Evolutionary conservation across 1,284 basidiomycete species (phyloP), one percentile per base, ranked within the genome.

Genomic region (Thelephora terrestris): DNA sequence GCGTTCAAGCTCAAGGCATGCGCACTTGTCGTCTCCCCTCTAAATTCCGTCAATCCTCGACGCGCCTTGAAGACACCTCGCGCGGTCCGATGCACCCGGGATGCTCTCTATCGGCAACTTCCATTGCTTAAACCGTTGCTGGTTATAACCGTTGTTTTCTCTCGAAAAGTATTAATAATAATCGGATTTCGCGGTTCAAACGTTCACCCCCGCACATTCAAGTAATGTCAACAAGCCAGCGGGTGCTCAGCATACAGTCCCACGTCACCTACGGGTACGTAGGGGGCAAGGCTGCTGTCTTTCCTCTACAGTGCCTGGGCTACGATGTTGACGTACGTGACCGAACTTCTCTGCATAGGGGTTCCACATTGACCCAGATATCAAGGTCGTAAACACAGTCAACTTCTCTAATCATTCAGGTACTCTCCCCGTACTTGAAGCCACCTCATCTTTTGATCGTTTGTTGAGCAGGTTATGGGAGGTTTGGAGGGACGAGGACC

Each of bases 261-360:
- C 95, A 99, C 59, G 95, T 98, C 50, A 81, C 88, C 2, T 91
- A 85, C 55, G 95, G 95, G 49, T 98, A 95, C 62, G 95, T 96
- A n/a, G 94, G 94, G 58, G 78, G 78, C 58, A 93, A 94, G 75
- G 91, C 94, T 2, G 95, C 95, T 0, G 86, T 91, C 0, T 97
- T 99, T 61, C 94, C 95, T 0, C 75, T 98, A 14, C 94, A 98
- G 66, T 84, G 91, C 52, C 77, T 98, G 40, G 95, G 93, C 21
- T 98, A 89, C 68, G 93, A 99, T 56, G 93, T 98, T 37, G 95
- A 99, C 70, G 91, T 91, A 78, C 46, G 39, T 47, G 43, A 35
- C 39, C 44, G 37, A 23, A 7, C 43, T 7, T 18, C 25, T 46
- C 27, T 12, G 14, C 29, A 5, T 18, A 45, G 35, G 47, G 20